phyloP scores from a whole-genome alignment of 2,329 filamentous ascomycete genomes.

The Penicillium sp. region DNA sequence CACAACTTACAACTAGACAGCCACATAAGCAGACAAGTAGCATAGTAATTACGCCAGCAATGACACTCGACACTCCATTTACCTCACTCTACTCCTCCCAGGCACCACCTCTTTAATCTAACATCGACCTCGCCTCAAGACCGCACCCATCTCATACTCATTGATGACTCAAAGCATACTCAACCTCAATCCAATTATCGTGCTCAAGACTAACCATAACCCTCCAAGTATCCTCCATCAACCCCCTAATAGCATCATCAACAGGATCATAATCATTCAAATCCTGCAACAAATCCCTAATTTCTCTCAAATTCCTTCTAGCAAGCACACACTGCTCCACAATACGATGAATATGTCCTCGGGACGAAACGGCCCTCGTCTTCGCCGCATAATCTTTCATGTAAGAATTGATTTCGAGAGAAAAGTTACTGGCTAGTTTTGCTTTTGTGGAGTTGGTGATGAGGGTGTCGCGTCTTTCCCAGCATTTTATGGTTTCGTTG shows the following conservation, averaged over 20 bases:
- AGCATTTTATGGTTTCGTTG: constrained; percentile 3
- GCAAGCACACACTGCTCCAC: constrained; percentile 5
- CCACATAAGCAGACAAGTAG: background rate
- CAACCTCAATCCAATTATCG: constrained; percentile 7
- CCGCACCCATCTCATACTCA: background rate
- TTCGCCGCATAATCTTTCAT: constrained; percentile 5
- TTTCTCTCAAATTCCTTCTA: constrained; percentile 1
- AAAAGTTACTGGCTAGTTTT: background rate
- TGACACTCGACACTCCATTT: background rate
- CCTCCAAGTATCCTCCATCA: constrained; percentile 1
- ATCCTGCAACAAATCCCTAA: background rate
- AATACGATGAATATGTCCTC: constrained; percentile 3
- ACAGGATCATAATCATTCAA: background rate
- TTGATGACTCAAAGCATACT: constrained; percentile 1
- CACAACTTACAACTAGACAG: background rate
- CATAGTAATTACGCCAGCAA: no score
- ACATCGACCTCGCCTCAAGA: background rate
- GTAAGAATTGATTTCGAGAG: background rate
- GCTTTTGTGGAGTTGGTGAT: background rate
- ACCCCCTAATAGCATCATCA: background rate
- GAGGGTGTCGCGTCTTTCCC: background rate
- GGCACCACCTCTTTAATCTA: background rate
- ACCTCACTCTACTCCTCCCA: background rate
- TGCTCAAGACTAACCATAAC: constrained; percentile 5
- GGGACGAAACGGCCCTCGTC: background rate